Base-by-base conservation (phyloP, 768 basidiomycete genomes). In the Pulveroboletus ravenelii region DNA sequence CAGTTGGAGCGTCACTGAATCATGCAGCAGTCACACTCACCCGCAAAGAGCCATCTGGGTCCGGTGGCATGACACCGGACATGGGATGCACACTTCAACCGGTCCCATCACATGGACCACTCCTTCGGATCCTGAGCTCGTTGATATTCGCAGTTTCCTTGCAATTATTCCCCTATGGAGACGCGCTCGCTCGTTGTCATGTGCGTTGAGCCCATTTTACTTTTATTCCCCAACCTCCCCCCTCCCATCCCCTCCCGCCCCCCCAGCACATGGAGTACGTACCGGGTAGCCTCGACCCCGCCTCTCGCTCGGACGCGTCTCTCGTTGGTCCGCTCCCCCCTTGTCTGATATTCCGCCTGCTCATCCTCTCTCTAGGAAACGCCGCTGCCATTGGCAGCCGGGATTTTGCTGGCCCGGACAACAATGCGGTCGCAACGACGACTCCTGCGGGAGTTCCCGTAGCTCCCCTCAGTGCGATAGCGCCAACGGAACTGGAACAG, bases 331-430 rank as follows among this genome's bases (percentile, higher is more conserved):
- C 13, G 51, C 30, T 13, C 18, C 20, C 8, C 2, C 3, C 15
- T 13, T 5, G 8, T 15, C 25, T 9, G 13, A 10, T 30, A 12
- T 15, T 14, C 10, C 12, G 3, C 12, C 29, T 17, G 1, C 32
- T 55, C 36, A 50, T 48, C 5, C n/a, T 37, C 15, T 34, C 17
- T 12, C 18, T 23, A 61, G 60, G 34, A 20, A 53, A 62, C 32
- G 51, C 53, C 27, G 47, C 8, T 5, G 4, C 47, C 3, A n/a
- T n/a, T n/a, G n/a, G n/a, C n/a, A 25, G 8, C 15, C 43, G 41
- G 45, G 50, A 50, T 13, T 47, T 55, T 32, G 23, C 25, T 32
- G 65, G 60, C 12, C 47, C 64, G 6, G 47, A 37, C 47, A 31
- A 45, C 14, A 38, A 45, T 18, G 37, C 51, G 5, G 29, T 53